Base-by-base conservation (phyloP, 2,329 filamentous ascomycete species). In the Phyllosticta paracitricarpa region DNA sequence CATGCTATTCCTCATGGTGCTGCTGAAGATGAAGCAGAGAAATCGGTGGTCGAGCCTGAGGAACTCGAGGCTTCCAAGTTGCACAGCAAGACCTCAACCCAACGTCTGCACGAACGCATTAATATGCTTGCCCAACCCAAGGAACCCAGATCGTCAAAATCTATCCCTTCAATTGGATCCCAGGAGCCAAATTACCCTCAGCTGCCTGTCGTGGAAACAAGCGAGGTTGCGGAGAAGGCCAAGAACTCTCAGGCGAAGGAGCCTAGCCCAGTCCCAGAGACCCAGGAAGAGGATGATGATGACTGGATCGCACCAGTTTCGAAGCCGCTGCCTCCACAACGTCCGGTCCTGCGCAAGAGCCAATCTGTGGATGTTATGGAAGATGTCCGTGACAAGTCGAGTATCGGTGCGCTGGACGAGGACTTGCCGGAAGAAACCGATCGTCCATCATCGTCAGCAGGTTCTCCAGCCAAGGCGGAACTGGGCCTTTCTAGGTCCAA, bases 31-130 rank as follows among this genome's bases (percentile, higher is more conserved):
- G 80, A 84, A 24, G 74, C 76, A 63, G 71, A 78, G n/a, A 19
- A 67, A 67, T 51, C 78, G 54, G 69, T 78, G 33, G 25, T 9
- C 7, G 56, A 51, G 7, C 25, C 33, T 40, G 60, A 58, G 24
- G 81, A 84, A 25, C 76, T 77, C 1, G 81, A 81, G 53, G 78
- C 79, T 30, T 80, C 82, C 5, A 82, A 80, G 66, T 73, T 82
- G 2, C 87, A 93, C 69, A 91, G 86, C 74, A 95, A 95, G 72
- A 92, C 91, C 0, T 95, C 94, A n/a, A 96, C 94, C 0, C 92
- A 97, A 72, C 82, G 89, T 53, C 79, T 99, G 17, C 91, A 96
- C 66, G 93, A 97, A 68, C 91, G 92, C 68, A 97, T 99, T 68
- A 96, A 86, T 64, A 83, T 86, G 80, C 79, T 88, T 51, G 82